Base-by-base conservation (phyloP, 2,329 filamentous ascomycete genomes). In the Macrophomina phaseolina region DNA sequence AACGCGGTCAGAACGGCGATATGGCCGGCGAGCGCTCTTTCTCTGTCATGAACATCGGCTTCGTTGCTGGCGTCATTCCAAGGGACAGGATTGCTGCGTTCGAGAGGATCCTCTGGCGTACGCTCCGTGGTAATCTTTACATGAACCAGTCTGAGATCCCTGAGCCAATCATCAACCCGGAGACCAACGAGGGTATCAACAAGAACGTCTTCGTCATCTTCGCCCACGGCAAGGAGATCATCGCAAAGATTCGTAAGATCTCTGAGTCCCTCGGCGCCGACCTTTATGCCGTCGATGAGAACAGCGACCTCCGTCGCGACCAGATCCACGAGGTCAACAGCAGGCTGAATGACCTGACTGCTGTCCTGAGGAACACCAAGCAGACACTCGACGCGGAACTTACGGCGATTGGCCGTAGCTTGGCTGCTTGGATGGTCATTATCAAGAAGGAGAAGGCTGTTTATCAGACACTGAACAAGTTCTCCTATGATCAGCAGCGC, bases 161-260 rank as follows among this genome's bases (percentile, higher is more conserved):
- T 7, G 94, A 99, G 78, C 89, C 92, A 45, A 90, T 99, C 72
- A 86, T 97, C 77, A 92, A 99, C 79, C 94, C 95, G 16, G 87
- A 91, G 76, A 97, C 89, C 82, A 97, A 98, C 78, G 94, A 98
- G 81, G 86, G 92, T 70, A 86, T 96, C 73, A 89, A 91, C 84
- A 99, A 99, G 89, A 99, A 97, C 73, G 95, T 99, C 66, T 99
- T 99, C 76, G 94, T 99, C 76, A 99, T 99, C 79, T 99, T 99
- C 74, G 95, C 95, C 12, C 95, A 99, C 76, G 95, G 95, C 77
- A 97, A 97, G 81, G 94, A 98, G 81, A 97, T 99, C 72, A 89
- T 99, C 74, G 92, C 94, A 76, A 99, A 99, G 88, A 98, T 99
- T 77, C 90, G 95, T 76, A 98, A 97, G 86, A 98, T 99, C 69